Percentiles rank a stretch among this genome's conserved stretches.
Evolutionary conservation across 176 grass and related monocot species (phyloP).

Genomic region (Phoenix dactylifera): DNA sequence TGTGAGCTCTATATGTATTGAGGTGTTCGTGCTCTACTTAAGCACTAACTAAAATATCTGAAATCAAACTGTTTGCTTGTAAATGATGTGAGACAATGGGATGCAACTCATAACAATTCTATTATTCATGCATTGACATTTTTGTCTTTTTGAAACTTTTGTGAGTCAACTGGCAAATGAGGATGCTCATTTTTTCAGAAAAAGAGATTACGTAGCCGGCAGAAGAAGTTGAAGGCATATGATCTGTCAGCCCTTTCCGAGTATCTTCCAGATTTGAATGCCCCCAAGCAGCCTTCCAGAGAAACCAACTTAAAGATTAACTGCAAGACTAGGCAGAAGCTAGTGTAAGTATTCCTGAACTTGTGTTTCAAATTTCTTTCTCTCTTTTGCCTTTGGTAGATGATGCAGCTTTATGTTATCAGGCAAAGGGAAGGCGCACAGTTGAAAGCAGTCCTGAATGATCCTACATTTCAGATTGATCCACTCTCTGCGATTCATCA

Average conservation of each 20-base stretch:
- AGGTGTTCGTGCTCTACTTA: no score
- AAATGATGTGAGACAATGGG: no score
- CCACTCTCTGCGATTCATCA: conserved; percentile 50
- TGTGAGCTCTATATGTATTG: no score
- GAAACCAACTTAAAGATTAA: conserved; percentile 42
- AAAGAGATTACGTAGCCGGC: conserved; percentile 36
- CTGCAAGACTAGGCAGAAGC: conserved; percentile 62
- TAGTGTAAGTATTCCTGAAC: conserved; percentile 42
- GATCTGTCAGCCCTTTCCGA: conserved; percentile 58
- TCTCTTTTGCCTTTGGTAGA: not conserved
- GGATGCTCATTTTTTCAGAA: conserved; percentile 27
- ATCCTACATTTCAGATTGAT: conserved; percentile 30
- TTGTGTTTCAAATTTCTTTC: not conserved
- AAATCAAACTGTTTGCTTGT: no score
- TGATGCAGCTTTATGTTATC: not conserved
- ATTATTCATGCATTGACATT: not conserved
- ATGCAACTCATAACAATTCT: not conserved
- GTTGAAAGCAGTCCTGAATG: conserved; percentile 38
- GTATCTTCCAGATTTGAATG: conserved; percentile 45
- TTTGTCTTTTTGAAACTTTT: not conserved
- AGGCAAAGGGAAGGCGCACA: conserved; percentile 45
- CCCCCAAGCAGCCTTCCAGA: conserved; percentile 1
- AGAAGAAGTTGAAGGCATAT: conserved; percentile 81
- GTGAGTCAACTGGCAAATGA: not conserved
- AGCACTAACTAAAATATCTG: no score